phyloP scores from a whole-genome alignment of 139 green algal genomes.

The Volvox africanus region DNA sequence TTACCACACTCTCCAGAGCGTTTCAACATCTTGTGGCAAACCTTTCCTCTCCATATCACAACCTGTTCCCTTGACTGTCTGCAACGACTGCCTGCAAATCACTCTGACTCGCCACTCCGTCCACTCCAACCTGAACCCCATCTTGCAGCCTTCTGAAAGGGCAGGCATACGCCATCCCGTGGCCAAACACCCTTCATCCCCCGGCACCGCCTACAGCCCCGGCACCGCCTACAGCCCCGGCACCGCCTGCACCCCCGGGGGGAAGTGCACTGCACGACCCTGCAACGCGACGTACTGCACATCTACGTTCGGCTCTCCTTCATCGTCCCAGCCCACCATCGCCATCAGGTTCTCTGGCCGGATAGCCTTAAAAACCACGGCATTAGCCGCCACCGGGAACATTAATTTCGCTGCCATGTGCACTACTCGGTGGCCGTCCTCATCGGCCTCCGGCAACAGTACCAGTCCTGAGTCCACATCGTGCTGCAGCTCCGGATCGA shows the following conservation, averaged over 20 bases:
- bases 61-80: too few species aligned
- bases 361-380: slow-evolving; percentile 25
- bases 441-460: neutral
- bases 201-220: neutral
- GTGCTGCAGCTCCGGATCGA: neutral
- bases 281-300: slow-evolving; percentile 32
- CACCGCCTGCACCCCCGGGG: slow-evolving; percentile 33
- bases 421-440: slow-evolving; percentile 4
- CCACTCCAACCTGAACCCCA: too few species aligned
- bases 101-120: too few species aligned
- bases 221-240: too few species aligned
- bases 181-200: neutral
- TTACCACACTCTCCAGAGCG: too few species aligned
- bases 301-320: slow-evolving; percentile 11
- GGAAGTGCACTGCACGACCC: slow-evolving; percentile 25
- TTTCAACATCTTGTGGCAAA: too few species aligned
- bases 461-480: slow-evolving; percentile 20
- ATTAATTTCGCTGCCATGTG: neutral
- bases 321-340: slow-evolving; percentile 22
- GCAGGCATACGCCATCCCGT: too few species aligned
- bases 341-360: slow-evolving; percentile 23
- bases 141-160: too few species aligned
- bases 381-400: slow-evolving; percentile 27
- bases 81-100: too few species aligned
- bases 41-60: too few species aligned